These are phyloP conservation scores for Plenodomus biglobosus DNA, from an alignment of 2,329 filamentous ascomycete genomes.

Conservation along the genomic window DNA sequence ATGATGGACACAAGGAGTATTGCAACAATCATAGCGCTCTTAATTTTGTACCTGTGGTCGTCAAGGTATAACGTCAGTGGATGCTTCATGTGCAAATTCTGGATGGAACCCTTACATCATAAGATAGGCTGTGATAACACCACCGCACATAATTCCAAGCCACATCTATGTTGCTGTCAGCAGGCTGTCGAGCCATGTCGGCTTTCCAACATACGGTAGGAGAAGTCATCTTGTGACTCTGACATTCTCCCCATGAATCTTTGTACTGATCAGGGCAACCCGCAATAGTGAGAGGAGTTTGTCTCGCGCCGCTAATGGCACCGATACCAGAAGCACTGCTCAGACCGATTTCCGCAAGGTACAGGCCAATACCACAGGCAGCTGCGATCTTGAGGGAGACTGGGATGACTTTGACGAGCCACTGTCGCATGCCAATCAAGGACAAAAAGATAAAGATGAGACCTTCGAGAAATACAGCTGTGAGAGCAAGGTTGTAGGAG, in stretches of 20 bases:
- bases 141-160: slow-evolving; percentile 85
- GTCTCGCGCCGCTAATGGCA: slow-evolving; percentile 64
- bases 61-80: background rate
- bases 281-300: slow-evolving; percentile 71
- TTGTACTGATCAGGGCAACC: slow-evolving; percentile 65
- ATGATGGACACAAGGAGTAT: slow-evolving; percentile 83
- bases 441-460: slow-evolving; percentile 81
- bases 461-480: slow-evolving; percentile 85
- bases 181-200: slow-evolving; percentile 1
- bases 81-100: background rate
- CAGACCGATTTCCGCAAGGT: slow-evolving; percentile 72
- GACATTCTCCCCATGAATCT: slow-evolving; percentile 59
- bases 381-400: slow-evolving; percentile 83
- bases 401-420: slow-evolving; percentile 81
- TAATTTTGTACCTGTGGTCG: slow-evolving; percentile 65
- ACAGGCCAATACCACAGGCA: slow-evolving; percentile 82
- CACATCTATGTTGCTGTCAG: slow-evolving; percentile 59
- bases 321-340: slow-evolving; percentile 83
- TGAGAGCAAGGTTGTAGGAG: slow-evolving; percentile 74
- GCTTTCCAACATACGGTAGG: slow-evolving; percentile 54
- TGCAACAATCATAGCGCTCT: slow-evolving; percentile 80
- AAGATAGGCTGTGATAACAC: slow-evolving; percentile 74
- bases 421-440: slow-evolving; percentile 79
- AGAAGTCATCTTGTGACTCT: slow-evolving; percentile 74
- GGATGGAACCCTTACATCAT: slow-evolving; percentile 56